Base-by-base conservation (phyloP, 2,329 filamentous ascomycete genomes). In the Colletotrichum australisinense region DNA sequence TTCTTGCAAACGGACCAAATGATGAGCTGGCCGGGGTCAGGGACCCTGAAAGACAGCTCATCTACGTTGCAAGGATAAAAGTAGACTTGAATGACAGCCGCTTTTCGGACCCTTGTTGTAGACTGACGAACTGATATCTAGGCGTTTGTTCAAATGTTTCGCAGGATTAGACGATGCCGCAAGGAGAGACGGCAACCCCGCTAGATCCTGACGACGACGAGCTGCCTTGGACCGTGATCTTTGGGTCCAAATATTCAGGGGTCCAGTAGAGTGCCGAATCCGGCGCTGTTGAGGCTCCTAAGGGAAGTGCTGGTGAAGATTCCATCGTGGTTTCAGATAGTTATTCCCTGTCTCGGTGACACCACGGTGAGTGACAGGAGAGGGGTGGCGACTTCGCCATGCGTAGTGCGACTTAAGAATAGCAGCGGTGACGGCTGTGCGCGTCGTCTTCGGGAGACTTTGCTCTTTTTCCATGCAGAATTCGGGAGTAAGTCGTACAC, bases 371-470 rank as follows among this genome's bases (percentile, higher is more conserved):
- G 79, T 80, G 79, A 80, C 79, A 81, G 79, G 79, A 75, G 74
- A 78, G 57, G 73, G 68, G 74, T 65, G 72, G 74, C 69, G 65
- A 74, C 67, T 59, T 74, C 63, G 69, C 63, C 71, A 71, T 73
- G 67, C 67, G 63, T 28, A 67, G 78, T 78, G 76, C 68, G 73
- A 78, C 78, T 74, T 75, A 67, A 73, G 74, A 76, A 46, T 55
- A 76, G 75, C 76, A 66, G 67, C 64, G 52, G 70, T 60, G 73
- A 65, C 80, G 80, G 81, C 76, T 81, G 78, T 80, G 75, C 79
- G 80, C 81, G 80, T 79, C 76, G 80, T 80, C 78, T 80, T 80
- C 80, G 81, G 81, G 79, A 74, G 68, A 59, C 75, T 74, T 74
- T 65, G 77, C 77, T 78, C 77, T 77, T 77, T 76, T 77, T 76